Conservation (phyloP, 2,329 filamentous ascomycete species). For the Diaporthe eres region DNA sequence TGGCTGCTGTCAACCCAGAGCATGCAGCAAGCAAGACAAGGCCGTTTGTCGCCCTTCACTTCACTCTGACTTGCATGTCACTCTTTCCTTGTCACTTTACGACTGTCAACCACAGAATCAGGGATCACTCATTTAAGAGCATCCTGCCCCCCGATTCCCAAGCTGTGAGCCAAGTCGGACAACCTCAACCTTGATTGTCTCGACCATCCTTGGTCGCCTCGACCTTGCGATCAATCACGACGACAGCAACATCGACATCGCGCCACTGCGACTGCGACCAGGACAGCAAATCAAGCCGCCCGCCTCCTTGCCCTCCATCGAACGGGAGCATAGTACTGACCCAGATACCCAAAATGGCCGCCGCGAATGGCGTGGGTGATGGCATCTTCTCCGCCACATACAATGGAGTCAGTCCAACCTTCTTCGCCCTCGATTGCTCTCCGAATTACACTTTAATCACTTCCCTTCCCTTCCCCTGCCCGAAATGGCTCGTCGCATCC, state of each 20-base stretch:
- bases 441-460: constrained; percentile 22
- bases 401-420: constrained; percentile 70
- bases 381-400: constrained; percentile 79
- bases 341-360: constrained; percentile 58
- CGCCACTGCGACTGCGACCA: not conserved
- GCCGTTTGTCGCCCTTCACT: constrained; percentile 6
- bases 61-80: not conserved
- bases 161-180: not conserved
- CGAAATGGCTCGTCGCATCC: not conserved
- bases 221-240: not conserved
- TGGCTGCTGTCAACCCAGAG: constrained; percentile 1
- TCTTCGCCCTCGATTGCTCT: constrained; percentile 20
- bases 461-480: not conserved
- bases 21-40: constrained; percentile 9
- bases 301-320: not conserved
- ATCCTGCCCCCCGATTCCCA: not conserved
- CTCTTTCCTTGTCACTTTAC: not conserved
- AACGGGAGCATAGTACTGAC: not conserved
- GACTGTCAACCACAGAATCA: not conserved
- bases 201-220: not conserved
- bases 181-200: not conserved
- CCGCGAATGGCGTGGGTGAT: constrained; percentile 53
- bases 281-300: not conserved
- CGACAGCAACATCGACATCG: not conserved
- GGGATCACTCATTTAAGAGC: not conserved